Evolutionary conservation across 805 yeast genomes (phyloP), one percentile per base, ranked within the genome.

Genomic region (Nakazawaea anatomiae): DNA sequence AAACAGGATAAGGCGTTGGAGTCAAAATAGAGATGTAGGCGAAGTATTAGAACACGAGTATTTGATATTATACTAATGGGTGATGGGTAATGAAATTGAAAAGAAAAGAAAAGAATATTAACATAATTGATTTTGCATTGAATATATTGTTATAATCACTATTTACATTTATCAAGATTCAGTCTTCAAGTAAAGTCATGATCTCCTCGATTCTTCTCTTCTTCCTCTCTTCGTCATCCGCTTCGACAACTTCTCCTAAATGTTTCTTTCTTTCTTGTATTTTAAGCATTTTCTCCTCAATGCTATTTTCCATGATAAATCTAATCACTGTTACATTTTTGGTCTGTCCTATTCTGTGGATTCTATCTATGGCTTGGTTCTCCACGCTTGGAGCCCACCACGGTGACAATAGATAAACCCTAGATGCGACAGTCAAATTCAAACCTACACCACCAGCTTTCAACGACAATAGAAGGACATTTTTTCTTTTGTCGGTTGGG

Each of bases 381-480:
- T 89, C 96, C 49, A 85, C 81, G 46, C 96, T 88, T 44, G 89
- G 95, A 32, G 94, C 87, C 97, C 97, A 91, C 94, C 96, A 91
- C 0, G 97, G 97, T 60, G 91, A 97, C 89, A 92, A 85, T 79
- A 91, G 75, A 58, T 83, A 89, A 2, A 95, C 97, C 36, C 79
- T 75, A 0, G 88, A 85, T 0, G 97, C 96, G 47, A 84, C 80
- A 0, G 96, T 91, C 54, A 91, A 70, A 61, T 91, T 91, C 55
- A 91, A 72, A 0, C 97, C 97, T 10, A 90, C 96, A 6, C 97
- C 97, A 28, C 97, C 97, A 0, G 97, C 96, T 64, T 89, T 91
- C 55, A 90, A 68, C 6, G 96, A 86, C 18, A 91, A 63, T 27
- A 91, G 68, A 9, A 91, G 63, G 1, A 91, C 76, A 4, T 77